phyloP scores from a whole-genome alignment of 2,329 filamentous ascomycete genomes.

The Hirsutella minnesotensis region DNA sequence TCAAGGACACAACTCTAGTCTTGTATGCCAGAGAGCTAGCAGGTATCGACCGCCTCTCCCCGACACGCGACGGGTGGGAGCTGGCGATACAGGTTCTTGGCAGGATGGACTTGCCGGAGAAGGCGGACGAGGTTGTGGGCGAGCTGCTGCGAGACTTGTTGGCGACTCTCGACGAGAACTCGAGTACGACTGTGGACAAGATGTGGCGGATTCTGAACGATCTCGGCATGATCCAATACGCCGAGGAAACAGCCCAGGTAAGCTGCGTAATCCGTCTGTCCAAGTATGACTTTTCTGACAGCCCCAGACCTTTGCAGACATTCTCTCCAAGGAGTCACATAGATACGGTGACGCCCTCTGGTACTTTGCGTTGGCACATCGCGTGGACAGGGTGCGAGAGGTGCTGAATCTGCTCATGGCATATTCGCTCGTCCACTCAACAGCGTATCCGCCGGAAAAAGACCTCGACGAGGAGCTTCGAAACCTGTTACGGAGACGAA shows the following conservation, averaged over 20 bases:
- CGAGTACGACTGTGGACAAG: slow-evolving; percentile 64
- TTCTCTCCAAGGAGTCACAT: slow-evolving; percentile 58
- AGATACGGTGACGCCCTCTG: slow-evolving; percentile 78
- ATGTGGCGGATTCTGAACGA: slow-evolving; percentile 68
- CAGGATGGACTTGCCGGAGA: slow-evolving; percentile 61
- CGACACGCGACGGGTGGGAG: slow-evolving; percentile 69
- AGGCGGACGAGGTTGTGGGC: slow-evolving; percentile 62
- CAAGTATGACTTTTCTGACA: slow-evolving; percentile 12
- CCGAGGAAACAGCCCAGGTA: slow-evolving; percentile 74
- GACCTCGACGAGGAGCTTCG: slow-evolving; percentile 65
- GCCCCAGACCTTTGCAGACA: slow-evolving; percentile 66
- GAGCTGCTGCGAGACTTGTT: slow-evolving; percentile 59
- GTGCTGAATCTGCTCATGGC: slow-evolving; percentile 81
- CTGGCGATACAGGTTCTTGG: slow-evolving; percentile 73
- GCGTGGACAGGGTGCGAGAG: slow-evolving; percentile 65
- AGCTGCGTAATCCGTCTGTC: slow-evolving; percentile 18
- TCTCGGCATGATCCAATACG: slow-evolving; percentile 67
- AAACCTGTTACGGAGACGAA: slow-evolving; percentile 59
- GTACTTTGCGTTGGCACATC: slow-evolving; percentile 82
- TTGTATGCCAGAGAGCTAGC: slow-evolving; percentile 62
- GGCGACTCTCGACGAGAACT: slow-evolving; percentile 48
- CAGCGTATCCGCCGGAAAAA: slow-evolving; percentile 58
- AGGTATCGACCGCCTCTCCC: slow-evolving; percentile 36
- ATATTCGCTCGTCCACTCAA: slow-evolving; percentile 76
- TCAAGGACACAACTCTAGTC: slow-evolving; percentile 69